A percentile compares a stretch with the other conserved stretches of the same genome.
Conservation (phyloP, 129 eudicot species). For the Scalesia atractyloides region DNA sequence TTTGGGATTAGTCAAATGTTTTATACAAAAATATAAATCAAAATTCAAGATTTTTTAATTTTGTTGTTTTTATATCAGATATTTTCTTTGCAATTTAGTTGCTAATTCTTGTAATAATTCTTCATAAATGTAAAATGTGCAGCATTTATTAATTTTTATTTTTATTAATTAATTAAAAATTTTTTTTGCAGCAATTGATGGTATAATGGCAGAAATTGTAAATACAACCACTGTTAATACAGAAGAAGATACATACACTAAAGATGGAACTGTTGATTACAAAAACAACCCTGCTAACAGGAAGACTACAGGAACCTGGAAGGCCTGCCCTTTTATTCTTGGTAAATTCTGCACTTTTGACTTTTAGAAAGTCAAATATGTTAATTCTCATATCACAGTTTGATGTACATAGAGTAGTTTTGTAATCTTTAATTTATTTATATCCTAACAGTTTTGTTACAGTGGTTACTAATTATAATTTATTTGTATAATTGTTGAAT, state of each 20-base stretch:
- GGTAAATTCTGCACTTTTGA: conserved; percentile 39
- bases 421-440: conserved; percentile 21
- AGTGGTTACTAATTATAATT: not conserved
- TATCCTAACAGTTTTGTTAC: not conserved
- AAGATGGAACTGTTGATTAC: conserved; percentile 60
- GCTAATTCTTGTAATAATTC: conserved; percentile 10
- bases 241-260: conserved; percentile 51
- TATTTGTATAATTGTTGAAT: not conserved
- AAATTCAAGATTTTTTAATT: not conserved
- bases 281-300: conserved; percentile 47
- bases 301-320: conserved; percentile 60
- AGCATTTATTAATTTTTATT: conserved; percentile 18
- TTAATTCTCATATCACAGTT: not conserved
- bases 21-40: not conserved
- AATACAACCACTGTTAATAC: conserved; percentile 20
- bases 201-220: conserved; percentile 29
- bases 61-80: not conserved
- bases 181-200: not conserved
- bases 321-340: conserved; percentile 65
- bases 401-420: not conserved
- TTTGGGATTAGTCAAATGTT: not conserved
- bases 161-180: not conserved
- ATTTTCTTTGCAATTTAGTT: conserved; percentile 4
- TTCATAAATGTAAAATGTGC: conserved; percentile 23
- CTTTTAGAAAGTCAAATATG: conserved; percentile 23